Evolutionary conservation across 192 early-diverging fungal species (phyloP), one percentile per base, ranked within the genome.

Genomic region (Rhizophagus sp.): DNA sequence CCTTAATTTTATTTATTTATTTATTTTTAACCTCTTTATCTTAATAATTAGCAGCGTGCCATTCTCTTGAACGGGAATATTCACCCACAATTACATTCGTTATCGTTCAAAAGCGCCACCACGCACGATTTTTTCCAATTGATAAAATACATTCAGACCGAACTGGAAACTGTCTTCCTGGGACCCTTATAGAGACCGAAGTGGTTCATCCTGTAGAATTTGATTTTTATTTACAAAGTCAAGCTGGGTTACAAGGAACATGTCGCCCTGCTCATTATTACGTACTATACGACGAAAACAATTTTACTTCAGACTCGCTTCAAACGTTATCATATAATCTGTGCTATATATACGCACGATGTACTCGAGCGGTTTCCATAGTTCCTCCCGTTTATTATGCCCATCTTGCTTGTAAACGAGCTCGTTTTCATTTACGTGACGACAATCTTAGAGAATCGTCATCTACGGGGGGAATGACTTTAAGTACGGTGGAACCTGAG

Each of bases 311-410:
- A 0, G 66, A 68, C 22, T 34, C 15, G 34, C 36, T 97, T 27
- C 94, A 96, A 82, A 83, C 90, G 76, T 85, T 97, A 36, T 96
- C 96, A 0, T 97, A 95, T 84, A 84, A 91, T 3, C 85, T 97
- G 57, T 97, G 95, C 85, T 96, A 94, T 81, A 86, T 93, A 15
- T 97, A 94, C 81, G 91, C 93, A 30, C 88, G 94, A 50, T 95
- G 96, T 75, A 94, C 95, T 2, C 91, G 95, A 49, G 89, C 91
- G 0, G 96, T 97, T n/a, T 92, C 90, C 24, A 15, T 57, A 15
- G 50, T 57, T 57, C 50, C 50, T 15, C 17, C 50, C 2, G 17
- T 57, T 1, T 57, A 57, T 57, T 57, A 57, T 57, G 15, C 50
- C 3, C 13, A 57, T 19, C 13, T 57, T 15, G 50, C 15, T 57